Evolutionary conservation across 78 protist genomes (phyloP), one percentile per base, ranked within the genome.

Genomic region (Dictyostelium discoideum): DNA sequence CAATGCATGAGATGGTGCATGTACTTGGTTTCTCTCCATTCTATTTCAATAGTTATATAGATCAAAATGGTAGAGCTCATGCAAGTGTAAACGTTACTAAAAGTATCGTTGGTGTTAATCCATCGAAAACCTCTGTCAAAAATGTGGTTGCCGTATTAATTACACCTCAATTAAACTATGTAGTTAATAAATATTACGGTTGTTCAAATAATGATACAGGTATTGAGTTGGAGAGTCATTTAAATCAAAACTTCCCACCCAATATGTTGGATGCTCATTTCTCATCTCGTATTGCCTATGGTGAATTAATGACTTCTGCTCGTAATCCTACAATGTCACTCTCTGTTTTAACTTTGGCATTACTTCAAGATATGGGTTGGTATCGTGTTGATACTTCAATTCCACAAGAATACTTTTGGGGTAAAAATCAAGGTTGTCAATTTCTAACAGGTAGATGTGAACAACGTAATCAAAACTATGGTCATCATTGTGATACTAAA

Each of bases 351-450:
- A 84, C 87, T 6, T 63, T 84, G 42, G 87, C 87, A 6, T n/a
- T 54, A 16, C 67, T 84, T 26, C 87, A 84, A 60, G 87, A 84
- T 63, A 84, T 60, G 87, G 87, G 87, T 20, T 84, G 74, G 78
- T 84, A 84, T 63, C 65, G 32, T 7, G 87, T 84, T 14, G 50
- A 84, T 39, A 50, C 87, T 60, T 22, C 78, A 26, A 24, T 42
- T 39, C 54, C 73, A 29, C 87, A 84, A 46, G 87, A 84, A 22
- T 63, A 18, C 42, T 9, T 37, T 16, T 84, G 87, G 87, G 87
- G 87, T 39, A 26, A n/a, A 3, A 32, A 63, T n/a, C 63, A 84
- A 39, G 46, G 54, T 37, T 84, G 87, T 63, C 26, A 65, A 54
- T 84, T 84, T 22, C 5, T 84, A 7, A 7, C 7, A 3, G 78